Base-by-base conservation (phyloP, 2,329 filamentous ascomycete genomes). In the Neonectria ditissima region DNA sequence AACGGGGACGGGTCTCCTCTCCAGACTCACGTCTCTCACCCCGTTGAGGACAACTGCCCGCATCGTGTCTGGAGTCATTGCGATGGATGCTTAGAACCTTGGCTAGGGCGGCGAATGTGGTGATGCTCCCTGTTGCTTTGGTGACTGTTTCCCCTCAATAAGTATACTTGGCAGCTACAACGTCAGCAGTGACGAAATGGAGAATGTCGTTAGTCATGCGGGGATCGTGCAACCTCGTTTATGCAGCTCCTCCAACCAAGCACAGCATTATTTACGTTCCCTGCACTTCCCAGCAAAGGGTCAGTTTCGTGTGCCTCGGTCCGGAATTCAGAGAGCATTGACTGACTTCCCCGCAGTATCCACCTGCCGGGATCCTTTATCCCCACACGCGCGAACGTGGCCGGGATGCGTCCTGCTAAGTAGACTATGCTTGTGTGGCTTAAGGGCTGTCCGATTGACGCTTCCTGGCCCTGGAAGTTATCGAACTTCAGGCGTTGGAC, bases 151-250 rank as follows among this genome's bases (percentile, higher is more conserved):
- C 32, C 32, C 32, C 32, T 34, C 32, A 14, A 14, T 34, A 34
- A 34, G 32, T 34, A 14, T 34, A 14, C 32, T 34, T 34, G 32
- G 4, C 32, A 34, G 4, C 5, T 13, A 13, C 32, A 14, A 16
- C 13, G 9, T 34, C 32, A 34, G 11, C 32, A 34, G 6, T 34
- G 32, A 34, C 32, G 13, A 34, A 34, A 34, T 14, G 11, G 13
- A 14, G 32, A 34, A 14, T 34, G 11, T 1, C 13, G 10, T n/a
- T 18, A 91, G 0, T 44, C 1, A n/a, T 86, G 10, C 18, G 32
- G 2, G 32, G 13, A 22, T 20, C 20, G 13, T 20, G 20, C 20
- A 43, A 43, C 9, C 39, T 43, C 9, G 39, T 20, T 20, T 18
- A 22, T n/a, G n/a, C n/a, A n/a, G 13, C 10, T 43, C 39, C 39